Evolutionary conservation across 805 yeast genomes (phyloP).

Genomic region (Pichia sporocuriosa): DNA sequence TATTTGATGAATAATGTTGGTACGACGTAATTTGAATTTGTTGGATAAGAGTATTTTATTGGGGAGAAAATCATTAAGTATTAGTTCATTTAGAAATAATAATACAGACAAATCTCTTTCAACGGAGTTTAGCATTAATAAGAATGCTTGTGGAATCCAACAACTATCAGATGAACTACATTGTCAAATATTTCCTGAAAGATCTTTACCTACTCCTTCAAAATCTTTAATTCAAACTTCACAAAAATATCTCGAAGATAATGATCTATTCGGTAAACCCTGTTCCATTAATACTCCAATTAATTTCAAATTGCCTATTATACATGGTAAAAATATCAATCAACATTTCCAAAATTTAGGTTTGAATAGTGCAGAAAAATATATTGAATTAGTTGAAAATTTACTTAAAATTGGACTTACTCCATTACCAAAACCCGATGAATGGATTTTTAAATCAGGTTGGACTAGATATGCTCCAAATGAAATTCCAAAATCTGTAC

Average conservation of each 20-base stretch:
- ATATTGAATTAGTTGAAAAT: conserved; percentile 41
- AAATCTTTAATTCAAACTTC: conserved; percentile 46
- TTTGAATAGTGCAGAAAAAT: conserved; percentile 49
- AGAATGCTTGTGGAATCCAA: conserved; percentile 40
- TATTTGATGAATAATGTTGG: no score
- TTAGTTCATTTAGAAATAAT: neutral
- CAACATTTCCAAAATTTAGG: conserved; percentile 84
- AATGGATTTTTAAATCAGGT: conserved; percentile 61
- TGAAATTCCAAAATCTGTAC: conserved; percentile 47
- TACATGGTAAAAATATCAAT: conserved; percentile 69
- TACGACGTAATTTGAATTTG: no score
- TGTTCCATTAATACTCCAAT: conserved; percentile 60
- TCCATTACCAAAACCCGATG: conserved; percentile 34
- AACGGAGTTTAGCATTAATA: conserved; percentile 1
- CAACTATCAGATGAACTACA: conserved; percentile 49
- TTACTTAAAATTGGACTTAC: conserved; percentile 34
- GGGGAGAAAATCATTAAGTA: no score
- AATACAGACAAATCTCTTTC: no score
- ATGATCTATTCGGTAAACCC: conserved; percentile 68
- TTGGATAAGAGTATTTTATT: no score
- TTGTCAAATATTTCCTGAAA: conserved; percentile 53
- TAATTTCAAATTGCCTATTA: conserved; percentile 51
- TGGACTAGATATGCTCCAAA: conserved; percentile 72
- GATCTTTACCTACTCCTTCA: conserved; percentile 27
- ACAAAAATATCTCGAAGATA: conserved; percentile 42